Conservation (phyloP, 1,284 basidiomycete genomes). For the Anthracocystis panici-leucophaei region DNA sequence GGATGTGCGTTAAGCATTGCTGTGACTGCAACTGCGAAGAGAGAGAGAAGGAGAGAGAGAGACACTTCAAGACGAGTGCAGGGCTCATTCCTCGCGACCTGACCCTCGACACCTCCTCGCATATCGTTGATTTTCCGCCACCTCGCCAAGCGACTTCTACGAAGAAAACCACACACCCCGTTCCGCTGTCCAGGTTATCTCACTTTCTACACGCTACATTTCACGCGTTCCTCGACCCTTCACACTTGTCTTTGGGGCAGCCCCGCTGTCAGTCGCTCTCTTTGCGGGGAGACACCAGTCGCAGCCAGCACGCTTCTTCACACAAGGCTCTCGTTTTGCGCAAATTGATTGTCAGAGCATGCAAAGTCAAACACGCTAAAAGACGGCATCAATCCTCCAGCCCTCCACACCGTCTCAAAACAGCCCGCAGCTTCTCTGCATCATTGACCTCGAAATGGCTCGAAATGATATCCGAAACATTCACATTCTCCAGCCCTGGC, state of each 20-base stretch:
- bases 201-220: slow-evolving; percentile 1
- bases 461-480: slow-evolving; percentile 57
- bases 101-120: slow-evolving; percentile 14
- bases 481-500: slow-evolving; percentile 60
- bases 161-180: not conserved
- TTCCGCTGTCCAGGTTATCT: slow-evolving; percentile 21
- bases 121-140: slow-evolving; percentile 9
- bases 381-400: slow-evolving; percentile 27
- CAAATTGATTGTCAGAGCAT: slow-evolving; percentile 7
- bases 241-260: not conserved
- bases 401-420: slow-evolving; percentile 45
- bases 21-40: slow-evolving; percentile 2
- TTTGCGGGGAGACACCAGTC: not conserved
- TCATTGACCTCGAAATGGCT: slow-evolving; percentile 60
- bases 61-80: slow-evolving; percentile 6
- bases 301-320: not conserved
- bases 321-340: not conserved
- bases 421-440: slow-evolving; percentile 19
- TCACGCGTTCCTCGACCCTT: slow-evolving; percentile 19
- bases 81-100: slow-evolving; percentile 25
- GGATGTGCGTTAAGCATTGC: not conserved
- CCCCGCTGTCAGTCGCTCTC: no score
- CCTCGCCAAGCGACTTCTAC: not conserved
- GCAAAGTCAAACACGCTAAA: not conserved
- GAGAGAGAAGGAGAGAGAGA: not conserved